Evolutionary conservation across 2,329 filamentous ascomycete species (phyloP).

Genomic region (Herpotrichia juniperi): DNA sequence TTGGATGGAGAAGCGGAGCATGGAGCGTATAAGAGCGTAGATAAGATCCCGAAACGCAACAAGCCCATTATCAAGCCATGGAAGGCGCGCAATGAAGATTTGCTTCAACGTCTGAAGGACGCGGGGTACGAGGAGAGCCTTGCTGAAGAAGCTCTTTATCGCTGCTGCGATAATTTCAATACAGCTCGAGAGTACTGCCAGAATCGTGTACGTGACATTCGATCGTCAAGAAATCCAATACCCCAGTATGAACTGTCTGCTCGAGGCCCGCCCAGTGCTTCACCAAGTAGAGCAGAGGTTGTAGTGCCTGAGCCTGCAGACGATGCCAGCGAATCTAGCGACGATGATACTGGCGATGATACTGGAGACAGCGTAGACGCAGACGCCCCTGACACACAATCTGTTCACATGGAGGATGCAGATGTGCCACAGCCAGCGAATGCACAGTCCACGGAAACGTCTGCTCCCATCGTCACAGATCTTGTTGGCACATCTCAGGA

Average conservation of each 20-base stretch:
- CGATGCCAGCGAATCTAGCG: constrained; percentile 30
- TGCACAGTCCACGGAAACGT: constrained; percentile 18
- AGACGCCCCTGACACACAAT: constrained; percentile 39
- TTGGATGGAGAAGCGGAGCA: constrained; percentile 78
- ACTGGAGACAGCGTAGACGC: constrained; percentile 30
- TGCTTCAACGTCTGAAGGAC: constrained; percentile 51
- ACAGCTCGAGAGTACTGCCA: constrained; percentile 77
- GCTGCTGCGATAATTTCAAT: constrained; percentile 71
- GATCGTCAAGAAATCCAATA: constrained; percentile 70
- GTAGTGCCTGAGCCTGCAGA: constrained; percentile 39
- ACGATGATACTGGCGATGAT: constrained; percentile 31
- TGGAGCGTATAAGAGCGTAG: constrained; percentile 66
- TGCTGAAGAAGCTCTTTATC: constrained; percentile 79
- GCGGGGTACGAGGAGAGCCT: constrained; percentile 65
- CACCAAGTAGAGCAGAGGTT: constrained; percentile 40
- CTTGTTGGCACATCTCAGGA: constrained; percentile 9
- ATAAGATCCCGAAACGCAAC: constrained; percentile 60
- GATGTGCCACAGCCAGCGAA: constrained; percentile 19
- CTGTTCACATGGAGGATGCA: constrained; percentile 48
- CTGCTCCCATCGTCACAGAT: constrained; percentile 12
- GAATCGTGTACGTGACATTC: constrained; percentile 63
- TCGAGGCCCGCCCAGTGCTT: constrained; percentile 32
- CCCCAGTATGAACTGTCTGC: constrained; percentile 54
- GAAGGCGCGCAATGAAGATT: constrained; percentile 55
- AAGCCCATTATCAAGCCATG: constrained; percentile 59